Conservation (phyloP, 2,329 filamentous ascomycete species). For the Trichoderma sp. region DNA sequence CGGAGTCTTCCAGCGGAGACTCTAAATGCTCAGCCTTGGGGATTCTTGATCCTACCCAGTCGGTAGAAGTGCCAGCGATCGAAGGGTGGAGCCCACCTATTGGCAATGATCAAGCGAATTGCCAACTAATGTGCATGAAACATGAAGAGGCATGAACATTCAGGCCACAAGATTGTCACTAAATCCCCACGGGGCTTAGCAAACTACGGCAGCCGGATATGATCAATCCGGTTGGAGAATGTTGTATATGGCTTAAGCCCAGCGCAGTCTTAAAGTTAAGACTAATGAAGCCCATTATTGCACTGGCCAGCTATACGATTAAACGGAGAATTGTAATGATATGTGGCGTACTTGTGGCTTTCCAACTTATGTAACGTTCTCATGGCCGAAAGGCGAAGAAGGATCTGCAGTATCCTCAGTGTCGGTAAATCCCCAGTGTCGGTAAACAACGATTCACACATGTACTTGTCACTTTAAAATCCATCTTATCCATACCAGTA, state of each 20-base stretch:
- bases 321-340: background rate
- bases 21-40: background rate
- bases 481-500: background rate
- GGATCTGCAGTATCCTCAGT: background rate
- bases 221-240: background rate
- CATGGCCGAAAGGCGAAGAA: background rate
- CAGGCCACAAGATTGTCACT: background rate
- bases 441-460: background rate
- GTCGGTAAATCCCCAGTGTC: background rate
- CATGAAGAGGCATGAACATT: background rate
- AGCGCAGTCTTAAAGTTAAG: background rate
- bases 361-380: background rate
- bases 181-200: background rate
- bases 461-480: background rate
- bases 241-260: background rate
- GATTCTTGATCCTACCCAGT: background rate
- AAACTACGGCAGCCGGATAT: background rate
- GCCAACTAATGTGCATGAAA: background rate
- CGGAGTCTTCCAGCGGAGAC: background rate
- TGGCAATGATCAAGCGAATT: background rate
- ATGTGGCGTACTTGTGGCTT: background rate
- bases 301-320: background rate
- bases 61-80: background rate
- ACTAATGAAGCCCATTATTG: background rate
- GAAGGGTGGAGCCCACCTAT: background rate